These are phyloP conservation scores for Trichoderma parareesei DNA, from an alignment of 495 filamentous ascomycete species.

Conservation along the genomic window DNA sequence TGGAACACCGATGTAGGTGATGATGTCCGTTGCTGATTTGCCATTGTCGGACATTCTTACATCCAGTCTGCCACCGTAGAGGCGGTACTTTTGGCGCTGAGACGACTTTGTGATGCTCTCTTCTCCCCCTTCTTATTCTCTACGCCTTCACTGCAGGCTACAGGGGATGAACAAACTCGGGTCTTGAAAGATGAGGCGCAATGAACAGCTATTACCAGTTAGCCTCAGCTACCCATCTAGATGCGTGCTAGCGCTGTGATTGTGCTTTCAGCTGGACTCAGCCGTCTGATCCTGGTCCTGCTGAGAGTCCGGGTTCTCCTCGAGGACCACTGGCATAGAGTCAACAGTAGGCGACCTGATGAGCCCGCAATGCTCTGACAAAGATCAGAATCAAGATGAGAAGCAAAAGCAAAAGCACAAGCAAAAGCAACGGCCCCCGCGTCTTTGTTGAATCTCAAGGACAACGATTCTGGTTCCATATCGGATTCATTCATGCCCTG, in stretches of 20 bases:
- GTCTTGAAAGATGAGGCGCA: neutral
- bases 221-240: neutral
- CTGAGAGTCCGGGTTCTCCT: conserved; percentile 5
- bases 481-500: too few species aligned
- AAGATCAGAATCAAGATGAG: too few species aligned
- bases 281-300: neutral
- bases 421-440: too few species aligned
- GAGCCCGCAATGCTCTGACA: too few species aligned
- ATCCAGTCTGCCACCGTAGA: neutral
- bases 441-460: too few species aligned
- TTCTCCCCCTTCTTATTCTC: too few species aligned
- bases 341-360: too few species aligned
- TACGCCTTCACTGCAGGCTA: too few species aligned
- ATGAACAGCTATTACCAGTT: neutral
- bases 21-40: conserved; percentile 31
- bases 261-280: neutral
- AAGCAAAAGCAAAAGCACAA: too few species aligned
- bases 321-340: too few species aligned
- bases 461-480: too few species aligned
- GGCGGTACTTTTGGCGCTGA: neutral
- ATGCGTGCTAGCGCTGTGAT: neutral
- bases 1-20: conserved; percentile 52
- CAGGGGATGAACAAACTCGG: neutral
- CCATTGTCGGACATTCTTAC: conserved; percentile 15
- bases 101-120: too few species aligned